Base-by-base conservation (phyloP, 768 basidiomycete genomes). In the Leccinum imitatum region DNA sequence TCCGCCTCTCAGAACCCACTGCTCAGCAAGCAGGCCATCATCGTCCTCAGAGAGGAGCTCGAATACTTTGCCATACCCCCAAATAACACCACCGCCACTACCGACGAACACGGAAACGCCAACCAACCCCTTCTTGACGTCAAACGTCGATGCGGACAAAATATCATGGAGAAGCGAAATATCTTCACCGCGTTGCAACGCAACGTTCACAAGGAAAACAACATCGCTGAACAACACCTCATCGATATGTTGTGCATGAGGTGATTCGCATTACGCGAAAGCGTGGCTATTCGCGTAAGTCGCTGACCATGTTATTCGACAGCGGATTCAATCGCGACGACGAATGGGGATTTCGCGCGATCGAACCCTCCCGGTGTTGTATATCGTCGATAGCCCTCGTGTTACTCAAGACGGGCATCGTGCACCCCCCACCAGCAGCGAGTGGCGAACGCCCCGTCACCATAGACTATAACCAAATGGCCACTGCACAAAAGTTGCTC, bases 171-270 rank as follows among this genome's bases (percentile, higher is more conserved):
- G 59, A 91, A 93, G 75, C 83, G 84, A 70, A 92, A 89, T 74
- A 97, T 99, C 69, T 99, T 99, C 74, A 96, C 96, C 3, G 97
- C 97, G 44, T 80, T 99, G 58, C 96, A 99, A 80, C 83, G 97
- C 68, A 99, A 99, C 75, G 96, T 98, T 63, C 96, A 96, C 77
- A 96, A 96, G 80, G 96, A 98, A 79, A 98, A 98, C 72, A 98
- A 99, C 73, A 82, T 97, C 56, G 97, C 97, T 17, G 97, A 99
- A 76, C 96, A 98, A 77, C 97, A 99, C 78, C 79, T 99, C 67
- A 99, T 99, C 76, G 97, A 98, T 77, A 99, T 99, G 97, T 81
- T 99, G 63, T 98, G 96, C 78, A 97, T 98, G 93, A 97, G 95
- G 96, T 96, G 72, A 77, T 50, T 50, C 13, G 50, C 44, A 52